A percentile compares a stretch with the other conserved stretches of the same genome.
Conservation (phyloP, 345 rosid genomes). For the Eucalyptus polyanthemos region DNA sequence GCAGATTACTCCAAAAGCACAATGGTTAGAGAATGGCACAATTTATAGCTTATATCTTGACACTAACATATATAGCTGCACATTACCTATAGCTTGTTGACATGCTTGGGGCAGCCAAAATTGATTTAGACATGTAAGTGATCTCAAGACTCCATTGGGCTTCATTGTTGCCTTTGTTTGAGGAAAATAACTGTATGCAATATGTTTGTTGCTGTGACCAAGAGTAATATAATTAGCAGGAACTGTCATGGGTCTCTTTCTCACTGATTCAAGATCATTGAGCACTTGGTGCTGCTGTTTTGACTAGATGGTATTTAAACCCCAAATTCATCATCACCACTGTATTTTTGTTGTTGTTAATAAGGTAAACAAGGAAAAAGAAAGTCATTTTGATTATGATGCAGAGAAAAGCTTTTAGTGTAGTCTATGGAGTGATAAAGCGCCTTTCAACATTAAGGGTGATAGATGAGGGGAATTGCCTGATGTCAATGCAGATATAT, state of each 20-base stretch:
- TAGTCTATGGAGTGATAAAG: neutral
- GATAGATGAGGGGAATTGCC: neutral
- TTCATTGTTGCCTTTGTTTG: neutral
- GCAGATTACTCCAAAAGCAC: neutral
- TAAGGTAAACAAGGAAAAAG: neutral
- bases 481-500: neutral
- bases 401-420: neutral
- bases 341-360: neutral
- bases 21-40: neutral
- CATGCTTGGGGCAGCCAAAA: neutral
- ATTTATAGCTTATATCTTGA: neutral
- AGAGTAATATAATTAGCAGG: neutral
- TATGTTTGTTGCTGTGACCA: neutral
- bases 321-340: neutral
- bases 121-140: neutral
- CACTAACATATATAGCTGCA: neutral
- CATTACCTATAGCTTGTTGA: neutral
- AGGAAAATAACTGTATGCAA: neutral
- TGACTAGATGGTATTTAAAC: neutral
- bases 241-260: neutral
- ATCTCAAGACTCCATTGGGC: neutral
- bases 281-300: neutral
- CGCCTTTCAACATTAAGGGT: neutral
- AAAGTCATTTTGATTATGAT: neutral
- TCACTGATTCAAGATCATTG: neutral